Evolutionary conservation across 2,329 filamentous ascomycete genomes (phyloP), one percentile per base, ranked within the genome.

Genomic region (Exophiala calicioides): DNA sequence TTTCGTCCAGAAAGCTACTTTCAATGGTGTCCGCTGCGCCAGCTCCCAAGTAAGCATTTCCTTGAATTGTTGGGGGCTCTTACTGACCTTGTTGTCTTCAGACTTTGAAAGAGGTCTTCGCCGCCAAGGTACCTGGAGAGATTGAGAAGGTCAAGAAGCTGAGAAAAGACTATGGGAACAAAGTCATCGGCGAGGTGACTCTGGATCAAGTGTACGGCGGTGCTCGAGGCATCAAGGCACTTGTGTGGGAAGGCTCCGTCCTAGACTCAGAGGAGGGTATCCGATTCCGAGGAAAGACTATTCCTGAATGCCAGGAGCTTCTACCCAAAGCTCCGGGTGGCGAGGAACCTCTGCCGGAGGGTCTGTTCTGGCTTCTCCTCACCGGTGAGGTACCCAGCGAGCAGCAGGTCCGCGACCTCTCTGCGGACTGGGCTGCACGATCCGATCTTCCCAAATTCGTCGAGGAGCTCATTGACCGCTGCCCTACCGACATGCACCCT

Each of bases 81-180:
- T 39, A 23, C 39, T 54, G 39, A 50, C 44, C 24, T 12, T 9
- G n/a, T 16, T 26, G 36, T 40, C 9, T 58, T 45, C 62, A 98
- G 93, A 90, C 90, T 62, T 77, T 98, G 69, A 98, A 98, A 81
- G 93, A 98, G 73, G 91, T 90, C 69, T 97, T 98, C 73, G 91
- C 91, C 69, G 90, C 93, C 72, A 86, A 91, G 67, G 80, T 98
- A 56, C 93, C 93, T 63, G 89, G 85, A 71, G 94, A 97, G 83
- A 86, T 96, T 68, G 93, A 98, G 78, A 88, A 97, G 83, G 90
- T 98, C 80, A 98, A 98, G 88, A 84, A 89, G 73, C 85, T 98
- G 67, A 84, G 89, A 73, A 96, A 96, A 77, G 91, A 95, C 69
- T 83, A 94, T 72, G 93, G 93, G 31, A 88, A 80, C 80, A 97